phyloP scores from a whole-genome alignment of 805 yeast species.

The Cyberlindnera meyerae region DNA sequence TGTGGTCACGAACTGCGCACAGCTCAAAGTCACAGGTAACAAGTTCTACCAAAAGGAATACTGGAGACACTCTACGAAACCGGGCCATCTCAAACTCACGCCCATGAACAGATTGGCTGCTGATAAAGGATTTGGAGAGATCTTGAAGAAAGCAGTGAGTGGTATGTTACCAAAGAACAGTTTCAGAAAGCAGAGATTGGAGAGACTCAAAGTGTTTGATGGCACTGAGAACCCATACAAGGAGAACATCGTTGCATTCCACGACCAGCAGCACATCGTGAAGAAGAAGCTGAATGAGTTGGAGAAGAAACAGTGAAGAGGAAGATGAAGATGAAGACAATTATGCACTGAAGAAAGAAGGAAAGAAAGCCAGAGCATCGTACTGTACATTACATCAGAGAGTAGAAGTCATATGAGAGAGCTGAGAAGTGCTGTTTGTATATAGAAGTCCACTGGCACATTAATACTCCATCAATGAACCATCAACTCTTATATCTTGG shows the following conservation, averaged over 20 bases:
- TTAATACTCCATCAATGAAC: no score
- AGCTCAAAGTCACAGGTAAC: constrained; percentile 77
- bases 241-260: constrained; percentile 77
- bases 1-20: constrained; percentile 88
- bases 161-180: constrained; percentile 96
- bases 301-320: constrained; percentile 7
- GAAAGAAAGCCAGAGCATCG: no score
- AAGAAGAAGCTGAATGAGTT: constrained; percentile 33
- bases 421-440: no score
- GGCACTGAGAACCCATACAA: constrained; percentile 86
- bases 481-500: no score
- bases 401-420: no score
- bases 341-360: no score
- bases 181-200: constrained; percentile 71
- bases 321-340: not conserved
- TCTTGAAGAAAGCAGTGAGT: constrained; percentile 80
- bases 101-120: constrained; percentile 74
- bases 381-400: no score
- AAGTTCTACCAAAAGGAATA: constrained; percentile 77
- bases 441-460: no score
- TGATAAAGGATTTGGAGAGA: constrained; percentile 85
- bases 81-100: constrained; percentile 80
- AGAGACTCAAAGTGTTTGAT: constrained; percentile 80
- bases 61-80: constrained; percentile 85
- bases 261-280: constrained; percentile 63